These are phyloP conservation scores for Botryosphaeria dothidea DNA, from an alignment of 2,329 filamentous ascomycete species.

Conservation along the genomic window DNA sequence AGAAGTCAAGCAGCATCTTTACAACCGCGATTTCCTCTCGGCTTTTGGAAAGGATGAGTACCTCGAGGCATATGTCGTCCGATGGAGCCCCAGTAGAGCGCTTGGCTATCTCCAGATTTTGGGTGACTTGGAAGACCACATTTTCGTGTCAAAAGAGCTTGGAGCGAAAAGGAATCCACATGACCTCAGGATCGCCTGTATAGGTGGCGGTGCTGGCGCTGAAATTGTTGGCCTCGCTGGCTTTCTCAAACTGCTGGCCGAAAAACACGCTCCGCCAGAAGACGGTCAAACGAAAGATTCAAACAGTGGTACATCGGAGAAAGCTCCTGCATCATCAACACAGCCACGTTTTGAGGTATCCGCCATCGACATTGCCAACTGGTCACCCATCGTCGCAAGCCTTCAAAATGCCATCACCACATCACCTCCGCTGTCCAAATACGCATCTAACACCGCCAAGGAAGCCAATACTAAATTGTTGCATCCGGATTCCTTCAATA, in stretches of 20 bases:
- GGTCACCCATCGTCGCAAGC: slow-evolving; percentile 63
- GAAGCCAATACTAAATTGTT: slow-evolving; percentile 43
- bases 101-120: slow-evolving; percentile 75
- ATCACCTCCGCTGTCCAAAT: slow-evolving; percentile 48
- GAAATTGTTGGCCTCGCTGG: slow-evolving; percentile 66
- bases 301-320: neutral
- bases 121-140: slow-evolving; percentile 33
- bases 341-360: slow-evolving; percentile 48
- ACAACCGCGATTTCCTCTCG: slow-evolving; percentile 75
- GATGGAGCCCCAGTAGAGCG: slow-evolving; percentile 88
- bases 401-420: slow-evolving; percentile 60
- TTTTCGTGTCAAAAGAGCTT: neutral
- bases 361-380: slow-evolving; percentile 81
- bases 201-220: slow-evolving; percentile 67
- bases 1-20: slow-evolving; percentile 82
- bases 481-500: slow-evolving; percentile 42
- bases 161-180: neutral
- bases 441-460: slow-evolving; percentile 48
- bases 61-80: slow-evolving; percentile 78
- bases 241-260: slow-evolving; percentile 35
- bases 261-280: neutral
- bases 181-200: slow-evolving; percentile 52
- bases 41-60: slow-evolving; percentile 75
- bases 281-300: neutral
- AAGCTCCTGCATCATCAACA: neutral